Evolutionary conservation across 352 stramenopile genomes (phyloP), one percentile per base, ranked within the genome.

Genomic region (Pythium pyrilobum): DNA sequence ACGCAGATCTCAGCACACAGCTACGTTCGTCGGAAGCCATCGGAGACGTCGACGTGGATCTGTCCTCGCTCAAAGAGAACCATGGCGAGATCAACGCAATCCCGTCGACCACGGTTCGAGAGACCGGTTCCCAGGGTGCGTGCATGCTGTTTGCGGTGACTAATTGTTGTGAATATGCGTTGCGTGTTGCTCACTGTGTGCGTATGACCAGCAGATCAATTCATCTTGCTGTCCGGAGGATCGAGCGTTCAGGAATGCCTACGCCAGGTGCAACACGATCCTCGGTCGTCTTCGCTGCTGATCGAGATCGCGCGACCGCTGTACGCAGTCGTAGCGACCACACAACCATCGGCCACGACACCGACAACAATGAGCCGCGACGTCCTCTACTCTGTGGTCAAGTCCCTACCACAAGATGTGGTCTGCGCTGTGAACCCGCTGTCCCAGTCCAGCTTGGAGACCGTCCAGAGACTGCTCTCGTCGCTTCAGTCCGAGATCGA

Each of bases 171-270:
- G n/a, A n/a, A n/a, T n/a, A n/a, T n/a, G n/a, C n/a, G n/a, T n/a
- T n/a, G n/a, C n/a, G n/a, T n/a, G n/a, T n/a, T n/a, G n/a, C n/a
- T n/a, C n/a, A n/a, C n/a, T n/a, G n/a, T n/a, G n/a, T n/a, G n/a
- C n/a, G n/a, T n/a, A n/a, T n/a, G n/a, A n/a, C n/a, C 20, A 47
- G n/a, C n/a, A 50, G 54, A 39, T 13, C 29, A 52, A n/a, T 40
- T 48, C 24, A 38, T 63, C 15, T 15, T 63, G 5, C 0, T 63
- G 9, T 63, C 55, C 29, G 55, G 38, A 6, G 55, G 55, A 2
- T 63, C 55, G 5, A 63, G 55, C 21, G 4, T 63, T 24, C 46
- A 6, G 21, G 28, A 56, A 27, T 15, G 9, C n/a, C n/a, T n/a
- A n/a, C n/a, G n/a, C n/a, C n/a, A n/a, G n/a, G n/a, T n/a, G 9